Base-by-base conservation (phyloP, 1,284 basidiomycete species). In the Rhizoctonia solani region DNA sequence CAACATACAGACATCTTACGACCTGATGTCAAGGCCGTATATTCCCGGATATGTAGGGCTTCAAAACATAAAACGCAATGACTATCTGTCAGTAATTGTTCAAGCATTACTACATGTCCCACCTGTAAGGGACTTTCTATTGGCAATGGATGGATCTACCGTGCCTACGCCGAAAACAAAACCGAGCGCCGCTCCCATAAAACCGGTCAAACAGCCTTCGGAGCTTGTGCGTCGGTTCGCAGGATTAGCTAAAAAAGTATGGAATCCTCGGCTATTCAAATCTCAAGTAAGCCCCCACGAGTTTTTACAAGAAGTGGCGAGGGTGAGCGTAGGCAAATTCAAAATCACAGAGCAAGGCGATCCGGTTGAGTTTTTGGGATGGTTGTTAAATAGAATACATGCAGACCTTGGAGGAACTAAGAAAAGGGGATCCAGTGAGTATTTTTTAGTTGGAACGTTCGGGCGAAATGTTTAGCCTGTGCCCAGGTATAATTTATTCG, bases 281-380 rank as follows among this genome's bases (percentile, higher is more conserved):
- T 90, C 92, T 67, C 97, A 99, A 82, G 95, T 98, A 71, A 93
- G 90, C 72, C 97, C 97, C 8, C 97, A 99, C 78, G 97, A 99
- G 77, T 95, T 99, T 76, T 79, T 98, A 70, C 97, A 99, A 78
- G 96, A 99, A 79, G 95, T 99, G 52, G 88, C 90, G 70, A 85
- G 92, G 70, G 88, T 89, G 34, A 95, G 92, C 74, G 84, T 81
- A 32, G 93, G 94, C 14, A 93, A 92, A 77, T 99, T 95, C 79
- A 88, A 89, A 72, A 84, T 97, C 71, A 95, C 95, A 72, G 85
- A 93, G 75, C 93, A 95, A 79, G 93, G 94, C 1, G 97, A 99
- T 78, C 97, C 97, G 4, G 87, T 95, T 4, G 97, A 98, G 74
- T 99, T 99, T 75, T 78, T 99, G 34, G 89, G 94, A 23, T 99